A percentile compares a stretch with the other conserved stretches of the same genome.
Conservation (phyloP, 164 flowering plant species). For the grape (Vitis vinifera) region DNA sequence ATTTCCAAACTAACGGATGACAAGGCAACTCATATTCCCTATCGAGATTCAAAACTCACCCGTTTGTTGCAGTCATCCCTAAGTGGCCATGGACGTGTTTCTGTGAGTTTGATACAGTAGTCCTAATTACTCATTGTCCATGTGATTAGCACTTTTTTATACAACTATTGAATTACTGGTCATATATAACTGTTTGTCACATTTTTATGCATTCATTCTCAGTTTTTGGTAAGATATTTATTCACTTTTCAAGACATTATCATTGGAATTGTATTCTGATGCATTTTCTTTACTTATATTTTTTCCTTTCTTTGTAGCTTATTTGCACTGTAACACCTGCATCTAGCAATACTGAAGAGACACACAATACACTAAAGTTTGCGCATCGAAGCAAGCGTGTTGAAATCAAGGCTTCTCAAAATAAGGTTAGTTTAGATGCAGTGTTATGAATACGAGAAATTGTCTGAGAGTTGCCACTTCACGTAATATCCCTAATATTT, state of each 20-base stretch:
- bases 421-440: slow-evolving; percentile 45
- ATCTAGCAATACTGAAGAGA: slow-evolving; percentile 77
- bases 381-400: slow-evolving; percentile 77
- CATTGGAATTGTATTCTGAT: background rate
- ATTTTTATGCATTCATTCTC: too few relatives aligned
- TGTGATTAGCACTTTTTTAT: background rate
- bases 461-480: slow-evolving; percentile 1
- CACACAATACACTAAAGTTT: slow-evolving; percentile 83
- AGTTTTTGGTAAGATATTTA: too few relatives aligned
- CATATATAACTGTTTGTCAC: background rate
- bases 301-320: slow-evolving; percentile 45
- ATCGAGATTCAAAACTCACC: slow-evolving; percentile 88
- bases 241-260: background rate
- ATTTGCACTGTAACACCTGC: slow-evolving; percentile 93
- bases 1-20: slow-evolving; percentile 75
- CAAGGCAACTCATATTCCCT: slow-evolving; percentile 78
- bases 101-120: slow-evolving; percentile 44
- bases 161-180: background rate
- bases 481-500: background rate
- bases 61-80: slow-evolving; percentile 81
- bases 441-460: background rate
- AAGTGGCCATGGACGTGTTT: slow-evolving; percentile 81
- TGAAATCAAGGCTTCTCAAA: slow-evolving; percentile 79
- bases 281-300: slow-evolving; percentile 2
- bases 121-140: background rate